A percentile compares a stretch with the other conserved stretches of the same genome.
phyloP scores from a whole-genome alignment of 1,139 yeast species.

The Lodderomyces jiufengensis region DNA sequence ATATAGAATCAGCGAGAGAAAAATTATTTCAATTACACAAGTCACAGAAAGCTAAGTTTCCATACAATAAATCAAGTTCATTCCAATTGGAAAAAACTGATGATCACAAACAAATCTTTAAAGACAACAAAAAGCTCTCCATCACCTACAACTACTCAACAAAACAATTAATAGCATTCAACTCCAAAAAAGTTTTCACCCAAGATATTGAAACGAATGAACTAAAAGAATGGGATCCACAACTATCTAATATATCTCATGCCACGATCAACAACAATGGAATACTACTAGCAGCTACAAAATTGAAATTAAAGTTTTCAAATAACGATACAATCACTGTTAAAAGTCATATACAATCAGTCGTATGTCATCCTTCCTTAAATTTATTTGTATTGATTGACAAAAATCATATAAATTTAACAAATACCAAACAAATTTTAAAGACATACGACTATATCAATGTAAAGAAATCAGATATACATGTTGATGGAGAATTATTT shows the following conservation, averaged over 20 bases:
- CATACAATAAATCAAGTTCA: slow-evolving; percentile 13
- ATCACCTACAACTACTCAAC: too few relatives aligned
- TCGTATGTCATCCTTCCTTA: slow-evolving; percentile 12
- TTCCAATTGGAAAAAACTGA: background rate
- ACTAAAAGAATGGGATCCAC: slow-evolving; percentile 5
- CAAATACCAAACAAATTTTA: slow-evolving; percentile 1
- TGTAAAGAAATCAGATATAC: slow-evolving; percentile 27
- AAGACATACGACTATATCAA: background rate
- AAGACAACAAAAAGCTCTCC: too few relatives aligned
- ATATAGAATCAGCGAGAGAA: slow-evolving; percentile 32
- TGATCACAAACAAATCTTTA: background rate
- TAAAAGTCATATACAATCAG: slow-evolving; percentile 9
- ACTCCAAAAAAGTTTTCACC: too few relatives aligned
- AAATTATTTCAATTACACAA: slow-evolving; percentile 42
- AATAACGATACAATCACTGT: slow-evolving; percentile 8
- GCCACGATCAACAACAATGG: slow-evolving; percentile 6
- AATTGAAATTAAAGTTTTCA: slow-evolving; percentile 4
- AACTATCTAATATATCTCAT: background rate
- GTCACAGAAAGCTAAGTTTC: slow-evolving; percentile 34
- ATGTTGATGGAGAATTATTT: slow-evolving; percentile 63
- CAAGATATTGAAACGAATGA: background rate
- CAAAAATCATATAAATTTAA: background rate
- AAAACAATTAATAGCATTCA: too few relatives aligned
- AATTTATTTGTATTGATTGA: slow-evolving; percentile 8
- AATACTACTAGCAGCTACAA: slow-evolving; percentile 3